Evolutionary conservation across 192 early-diverging fungal genomes (phyloP).

Genomic region (Neocallimastix lanati): DNA sequence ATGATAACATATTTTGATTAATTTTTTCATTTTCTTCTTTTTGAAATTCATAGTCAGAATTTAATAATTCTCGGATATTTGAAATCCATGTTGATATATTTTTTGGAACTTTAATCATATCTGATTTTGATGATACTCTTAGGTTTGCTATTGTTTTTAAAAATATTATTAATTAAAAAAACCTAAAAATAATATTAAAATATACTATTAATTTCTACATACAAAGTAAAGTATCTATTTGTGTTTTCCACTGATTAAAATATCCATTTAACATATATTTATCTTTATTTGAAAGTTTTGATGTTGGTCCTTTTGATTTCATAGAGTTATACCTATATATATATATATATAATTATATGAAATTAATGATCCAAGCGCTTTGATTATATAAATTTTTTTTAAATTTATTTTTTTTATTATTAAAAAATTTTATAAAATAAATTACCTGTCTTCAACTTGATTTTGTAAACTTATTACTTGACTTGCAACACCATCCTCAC

Average conservation of each 20-base stretch:
- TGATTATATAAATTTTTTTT: too few species aligned
- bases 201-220: background rate
- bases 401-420: too few species aligned
- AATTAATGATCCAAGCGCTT: too few species aligned
- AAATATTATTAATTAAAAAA: too few species aligned
- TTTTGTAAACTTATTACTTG: conserved; percentile 30
- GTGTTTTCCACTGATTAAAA: background rate
- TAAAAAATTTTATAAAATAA: too few species aligned
- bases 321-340: background rate
- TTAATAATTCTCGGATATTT: background rate
- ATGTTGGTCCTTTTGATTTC: background rate
- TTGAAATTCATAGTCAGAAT: background rate
- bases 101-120: background rate
- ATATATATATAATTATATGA: too few species aligned
- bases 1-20: background rate
- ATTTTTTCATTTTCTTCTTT: background rate
- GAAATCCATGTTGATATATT: background rate
- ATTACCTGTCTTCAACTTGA: conserved; percentile 29
- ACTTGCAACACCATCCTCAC: conserved; percentile 32
- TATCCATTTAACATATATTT: background rate
- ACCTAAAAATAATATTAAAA: too few species aligned
- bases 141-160: background rate
- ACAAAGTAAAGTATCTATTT: background rate
- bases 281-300: background rate
- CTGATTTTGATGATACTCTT: background rate